phyloP scores from a whole-genome alignment of 1,284 basidiomycete genomes.

The Inonotus obliquus region DNA sequence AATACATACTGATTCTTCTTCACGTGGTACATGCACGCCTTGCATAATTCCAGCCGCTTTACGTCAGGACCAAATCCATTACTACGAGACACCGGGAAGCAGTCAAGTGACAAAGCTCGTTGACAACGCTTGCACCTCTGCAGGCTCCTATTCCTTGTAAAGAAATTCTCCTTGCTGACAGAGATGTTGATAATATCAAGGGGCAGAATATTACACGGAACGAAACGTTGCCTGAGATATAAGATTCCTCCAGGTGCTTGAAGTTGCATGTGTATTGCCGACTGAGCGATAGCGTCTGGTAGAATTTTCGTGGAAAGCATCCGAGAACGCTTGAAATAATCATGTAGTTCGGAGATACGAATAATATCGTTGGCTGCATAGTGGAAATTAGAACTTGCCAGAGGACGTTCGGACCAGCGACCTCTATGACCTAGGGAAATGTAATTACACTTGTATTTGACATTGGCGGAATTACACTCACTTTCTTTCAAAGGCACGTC shows the following conservation, averaged over 20 bases:
- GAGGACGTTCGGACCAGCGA: background rate
- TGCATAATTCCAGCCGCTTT: background rate
- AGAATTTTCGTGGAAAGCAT: background rate
- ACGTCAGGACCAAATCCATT: background rate
- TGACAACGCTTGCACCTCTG: background rate
- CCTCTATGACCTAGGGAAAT: background rate
- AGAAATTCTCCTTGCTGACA: background rate
- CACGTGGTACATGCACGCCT: background rate
- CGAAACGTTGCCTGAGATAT: background rate
- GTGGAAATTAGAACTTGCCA: background rate
- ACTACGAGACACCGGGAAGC: background rate
- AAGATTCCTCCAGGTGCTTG: background rate
- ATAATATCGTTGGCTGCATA: conserved; percentile 8
- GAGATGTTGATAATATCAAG: background rate
- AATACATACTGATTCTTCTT: background rate
- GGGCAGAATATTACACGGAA: background rate
- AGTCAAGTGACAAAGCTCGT: background rate
- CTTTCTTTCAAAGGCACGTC: conserved; percentile 2
- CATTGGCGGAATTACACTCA: background rate
- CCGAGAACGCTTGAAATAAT: background rate
- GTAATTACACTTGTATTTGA: no score
- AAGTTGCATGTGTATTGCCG: background rate
- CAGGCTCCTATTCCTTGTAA: background rate
- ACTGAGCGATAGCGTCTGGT: background rate
- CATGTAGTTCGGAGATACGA: conserved; percentile 4